Conservation (phyloP, 2,329 filamentous ascomycete genomes). For the Mycosphaerelloides madeirae region DNA sequence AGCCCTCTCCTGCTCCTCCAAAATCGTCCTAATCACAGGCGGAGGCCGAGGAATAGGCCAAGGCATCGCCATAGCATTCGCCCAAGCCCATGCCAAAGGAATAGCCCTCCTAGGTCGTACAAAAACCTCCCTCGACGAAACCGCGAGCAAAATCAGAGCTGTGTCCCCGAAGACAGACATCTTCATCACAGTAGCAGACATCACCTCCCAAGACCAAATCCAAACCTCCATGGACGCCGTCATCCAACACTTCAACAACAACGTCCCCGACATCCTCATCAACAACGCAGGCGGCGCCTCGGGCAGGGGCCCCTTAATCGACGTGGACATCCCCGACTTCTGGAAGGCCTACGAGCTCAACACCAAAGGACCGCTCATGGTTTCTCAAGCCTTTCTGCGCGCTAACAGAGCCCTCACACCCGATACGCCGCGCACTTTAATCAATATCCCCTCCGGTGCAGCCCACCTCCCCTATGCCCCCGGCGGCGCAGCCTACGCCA, state of each 20-base stretch:
- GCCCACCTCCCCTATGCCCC: constrained; percentile 13
- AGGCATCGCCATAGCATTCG: constrained; percentile 18
- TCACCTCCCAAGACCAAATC: constrained; percentile 7
- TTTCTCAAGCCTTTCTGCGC: constrained; percentile 11
- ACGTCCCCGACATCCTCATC: constrained; percentile 13
- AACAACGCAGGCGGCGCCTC: constrained; percentile 12
- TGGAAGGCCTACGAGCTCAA: constrained; percentile 11
- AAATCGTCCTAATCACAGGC: constrained; percentile 33
- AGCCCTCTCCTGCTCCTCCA: constrained; percentile 38
- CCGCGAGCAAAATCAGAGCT: constrained; percentile 4
- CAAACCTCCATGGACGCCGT: constrained; percentile 5
- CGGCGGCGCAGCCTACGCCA: constrained; percentile 4
- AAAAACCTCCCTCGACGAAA: constrained; percentile 11
- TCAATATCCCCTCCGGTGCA: constrained; percentile 11
- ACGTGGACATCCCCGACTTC: constrained; percentile 11
- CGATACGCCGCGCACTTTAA: constrained; percentile 5
- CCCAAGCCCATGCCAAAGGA: constrained; percentile 13
- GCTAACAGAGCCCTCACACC: constrained; percentile 5
- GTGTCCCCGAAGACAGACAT: constrained; percentile 8
- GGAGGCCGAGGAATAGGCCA: constrained; percentile 16
- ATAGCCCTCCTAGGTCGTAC: constrained; percentile 18
- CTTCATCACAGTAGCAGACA: constrained; percentile 13
- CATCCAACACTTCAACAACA: constrained; percentile 1
- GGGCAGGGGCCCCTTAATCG: constrained; percentile 8
- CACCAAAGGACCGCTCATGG: constrained; percentile 8